Evolutionary conservation across 2,329 filamentous ascomycete species (phyloP).

Genomic region (Curvularia eragrostidis): DNA sequence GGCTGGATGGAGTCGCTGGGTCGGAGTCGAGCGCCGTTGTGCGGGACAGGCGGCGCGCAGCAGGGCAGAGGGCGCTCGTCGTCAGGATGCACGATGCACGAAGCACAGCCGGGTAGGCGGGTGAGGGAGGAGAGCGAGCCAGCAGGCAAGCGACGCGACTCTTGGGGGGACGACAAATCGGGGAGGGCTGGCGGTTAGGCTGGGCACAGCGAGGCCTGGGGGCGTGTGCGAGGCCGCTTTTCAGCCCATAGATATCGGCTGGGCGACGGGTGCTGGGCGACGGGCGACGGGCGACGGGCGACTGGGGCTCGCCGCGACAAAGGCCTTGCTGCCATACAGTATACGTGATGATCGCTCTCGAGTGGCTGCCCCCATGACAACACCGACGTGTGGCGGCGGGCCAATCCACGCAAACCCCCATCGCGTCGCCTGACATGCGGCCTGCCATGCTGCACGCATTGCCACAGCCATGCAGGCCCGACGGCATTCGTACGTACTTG

Average conservation of each 20-base stretch:
- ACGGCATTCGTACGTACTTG: too few species aligned
- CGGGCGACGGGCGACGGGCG: conserved; percentile 15
- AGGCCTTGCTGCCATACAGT: conserved; percentile 25
- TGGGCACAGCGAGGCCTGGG: conserved; percentile 13
- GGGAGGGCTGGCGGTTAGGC: conserved; percentile 21
- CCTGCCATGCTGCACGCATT: background rate
- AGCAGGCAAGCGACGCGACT: conserved; percentile 18
- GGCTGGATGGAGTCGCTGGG: too few species aligned
- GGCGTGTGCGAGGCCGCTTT: background rate
- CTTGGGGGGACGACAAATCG: conserved; percentile 15
- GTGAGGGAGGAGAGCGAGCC: conserved; percentile 6
- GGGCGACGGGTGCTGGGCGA: conserved; percentile 10
- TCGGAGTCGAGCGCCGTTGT: background rate
- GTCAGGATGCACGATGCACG: too few species aligned
- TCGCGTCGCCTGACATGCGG: conserved; percentile 32
- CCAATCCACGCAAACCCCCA: conserved; percentile 32
- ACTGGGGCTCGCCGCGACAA: conserved; percentile 31
- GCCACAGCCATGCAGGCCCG: background rate
- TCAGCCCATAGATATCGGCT: conserved; percentile 16
- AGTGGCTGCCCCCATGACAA: conserved; percentile 26
- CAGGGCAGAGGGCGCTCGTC: too few species aligned
- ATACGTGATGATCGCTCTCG: conserved; percentile 31
- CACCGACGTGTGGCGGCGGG: conserved; percentile 34
- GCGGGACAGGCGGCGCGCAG: background rate
- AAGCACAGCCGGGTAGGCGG: background rate